Evolutionary conservation across 805 yeast genomes (phyloP).

Genomic region (Candida succiphila): DNA sequence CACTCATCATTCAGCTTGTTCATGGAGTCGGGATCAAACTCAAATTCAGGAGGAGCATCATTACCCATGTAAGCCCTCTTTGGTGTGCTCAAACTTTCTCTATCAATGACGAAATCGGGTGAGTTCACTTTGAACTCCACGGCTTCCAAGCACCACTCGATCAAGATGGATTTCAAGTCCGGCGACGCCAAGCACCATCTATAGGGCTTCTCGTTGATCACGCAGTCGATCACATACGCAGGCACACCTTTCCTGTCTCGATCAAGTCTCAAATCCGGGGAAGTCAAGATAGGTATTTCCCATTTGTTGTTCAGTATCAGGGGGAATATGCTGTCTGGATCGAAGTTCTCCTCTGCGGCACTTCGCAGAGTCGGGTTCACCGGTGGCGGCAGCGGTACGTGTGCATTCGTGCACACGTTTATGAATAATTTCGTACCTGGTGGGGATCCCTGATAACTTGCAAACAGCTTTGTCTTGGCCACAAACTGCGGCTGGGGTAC

Average conservation of each 20-base stretch:
- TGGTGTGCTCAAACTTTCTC: conserved; percentile 55
- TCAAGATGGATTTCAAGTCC: conserved; percentile 53
- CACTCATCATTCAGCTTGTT: conserved; percentile 21
- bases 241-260: conserved; percentile 61
- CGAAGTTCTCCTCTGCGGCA: conserved; percentile 24
- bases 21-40: conserved; percentile 29
- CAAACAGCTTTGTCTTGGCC: conserved; percentile 48
- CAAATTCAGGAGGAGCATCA: conserved; percentile 34
- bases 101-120: conserved; percentile 33
- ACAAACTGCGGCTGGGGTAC: conserved; percentile 66
- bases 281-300: conserved; percentile 77
- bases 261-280: conserved; percentile 39
- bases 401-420: conserved; percentile 59
- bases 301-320: conserved; percentile 62
- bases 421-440: conserved; percentile 59
- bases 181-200: conserved; percentile 48
- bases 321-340: conserved; percentile 49
- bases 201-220: conserved; percentile 55
- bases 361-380: conserved; percentile 1
- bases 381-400: conserved; percentile 52
- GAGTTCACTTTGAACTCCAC: conserved; percentile 35
- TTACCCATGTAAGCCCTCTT: conserved; percentile 67
- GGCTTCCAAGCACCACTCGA: conserved; percentile 80
- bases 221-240: conserved; percentile 70
- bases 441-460: conserved; percentile 17